These are phyloP conservation scores for Serendipita sp. DNA, from an alignment of 768 basidiomycete genomes.

Conservation along the genomic window DNA sequence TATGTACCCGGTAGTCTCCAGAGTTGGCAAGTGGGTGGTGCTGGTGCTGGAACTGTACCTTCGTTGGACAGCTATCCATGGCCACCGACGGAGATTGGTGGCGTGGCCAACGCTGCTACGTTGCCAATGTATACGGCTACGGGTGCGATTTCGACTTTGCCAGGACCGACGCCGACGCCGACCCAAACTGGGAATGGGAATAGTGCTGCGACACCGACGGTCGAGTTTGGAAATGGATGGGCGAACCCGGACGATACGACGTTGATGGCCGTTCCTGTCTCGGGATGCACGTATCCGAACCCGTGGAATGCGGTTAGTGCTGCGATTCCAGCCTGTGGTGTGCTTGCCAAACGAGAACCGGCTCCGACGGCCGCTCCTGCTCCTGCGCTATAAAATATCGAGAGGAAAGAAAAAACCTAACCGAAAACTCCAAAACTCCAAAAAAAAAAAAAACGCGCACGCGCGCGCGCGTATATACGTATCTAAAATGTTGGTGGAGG, in stretches of 20 bases:
- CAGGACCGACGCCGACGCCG: slow-evolving; percentile 29
- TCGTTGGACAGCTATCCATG: slow-evolving; percentile 2
- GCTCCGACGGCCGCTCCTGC: not conserved
- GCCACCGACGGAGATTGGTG: slow-evolving; percentile 7
- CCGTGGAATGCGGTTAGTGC: slow-evolving; percentile 55
- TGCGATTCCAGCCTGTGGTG: slow-evolving; percentile 27
- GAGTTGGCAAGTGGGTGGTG: slow-evolving; percentile 5
- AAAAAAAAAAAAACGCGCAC: no score
- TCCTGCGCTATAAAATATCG: no score
- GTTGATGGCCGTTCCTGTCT: slow-evolving; percentile 43
- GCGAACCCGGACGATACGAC: slow-evolving; percentile 51
- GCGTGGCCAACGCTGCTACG: slow-evolving; percentile 12
- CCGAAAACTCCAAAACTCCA: no score
- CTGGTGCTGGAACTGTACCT: slow-evolving; percentile 9
- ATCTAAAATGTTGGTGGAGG: no score
- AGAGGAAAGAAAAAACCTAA: no score
- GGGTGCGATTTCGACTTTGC: slow-evolving; percentile 18
- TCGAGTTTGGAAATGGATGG: slow-evolving; percentile 66
- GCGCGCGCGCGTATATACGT: no score
- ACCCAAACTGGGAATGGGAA: slow-evolving; percentile 22
- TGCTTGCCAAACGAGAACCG: not conserved
- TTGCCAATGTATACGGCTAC: slow-evolving; percentile 21
- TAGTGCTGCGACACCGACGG: slow-evolving; percentile 19
- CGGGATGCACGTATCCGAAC: slow-evolving; percentile 68
- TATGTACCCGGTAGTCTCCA: not conserved